Percentiles rank a stretch among this genome's conserved stretches.
Conservation (phyloP, 805 yeast genomes). For the Candida tibetensis region DNA sequence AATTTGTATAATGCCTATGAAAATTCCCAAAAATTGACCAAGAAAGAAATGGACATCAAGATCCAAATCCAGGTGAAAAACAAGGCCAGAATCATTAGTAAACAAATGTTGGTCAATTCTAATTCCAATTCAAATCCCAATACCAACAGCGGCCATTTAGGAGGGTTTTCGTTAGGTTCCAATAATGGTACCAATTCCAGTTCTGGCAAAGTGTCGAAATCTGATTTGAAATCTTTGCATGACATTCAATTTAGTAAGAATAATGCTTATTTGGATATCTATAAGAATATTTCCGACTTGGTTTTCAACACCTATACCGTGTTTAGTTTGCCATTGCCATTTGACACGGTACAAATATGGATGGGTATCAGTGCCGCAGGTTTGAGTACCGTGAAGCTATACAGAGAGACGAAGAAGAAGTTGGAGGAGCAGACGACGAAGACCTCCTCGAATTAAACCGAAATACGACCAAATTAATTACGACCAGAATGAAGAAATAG, state of each 20-base stretch:
- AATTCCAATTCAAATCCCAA: too few species aligned
- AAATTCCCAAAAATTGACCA: constrained; percentile 40
- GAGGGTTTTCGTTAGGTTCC: constrained; percentile 6
- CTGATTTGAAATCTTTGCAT: constrained; percentile 21
- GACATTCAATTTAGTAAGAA: constrained; percentile 37
- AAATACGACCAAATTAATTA: too few species aligned
- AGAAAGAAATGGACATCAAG: constrained; percentile 50
- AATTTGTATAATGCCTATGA: constrained; percentile 52
- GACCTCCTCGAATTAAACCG: too few species aligned
- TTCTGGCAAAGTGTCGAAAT: constrained; percentile 17
- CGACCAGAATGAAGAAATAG: too few species aligned
- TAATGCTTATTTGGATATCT: constrained; percentile 38
- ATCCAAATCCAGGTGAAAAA: constrained; percentile 62
- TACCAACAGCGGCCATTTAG: constrained; percentile 5
- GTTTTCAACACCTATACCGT: constrained; percentile 42
- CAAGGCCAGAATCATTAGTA: constrained; percentile 46
- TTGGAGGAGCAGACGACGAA: constrained; percentile 12
- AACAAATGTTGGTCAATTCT: constrained; percentile 38
- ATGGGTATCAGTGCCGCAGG: constrained; percentile 42
- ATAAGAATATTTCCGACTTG: constrained; percentile 38
- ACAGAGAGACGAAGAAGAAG: constrained; percentile 35
- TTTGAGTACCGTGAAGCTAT: constrained; percentile 37
- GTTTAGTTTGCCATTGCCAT: constrained; percentile 33
- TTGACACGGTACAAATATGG: constrained; percentile 43
- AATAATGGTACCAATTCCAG: constrained; percentile 6